Evolutionary conservation across 164 flowering plant species (phyloP), one percentile per base, ranked within the genome.

Genomic region (Tetracentron sinense): DNA sequence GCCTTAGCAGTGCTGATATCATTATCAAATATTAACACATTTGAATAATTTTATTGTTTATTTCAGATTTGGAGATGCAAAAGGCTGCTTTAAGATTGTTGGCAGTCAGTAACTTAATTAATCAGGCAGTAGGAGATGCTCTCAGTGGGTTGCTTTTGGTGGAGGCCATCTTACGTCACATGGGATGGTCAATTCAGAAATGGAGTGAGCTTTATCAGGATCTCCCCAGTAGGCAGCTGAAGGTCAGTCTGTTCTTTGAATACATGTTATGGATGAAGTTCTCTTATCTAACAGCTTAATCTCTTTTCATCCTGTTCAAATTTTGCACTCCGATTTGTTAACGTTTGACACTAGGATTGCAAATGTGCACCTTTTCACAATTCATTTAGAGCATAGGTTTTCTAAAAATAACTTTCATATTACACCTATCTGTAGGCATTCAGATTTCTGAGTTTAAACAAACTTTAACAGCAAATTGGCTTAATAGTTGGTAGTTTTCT

Each of bases 121-220:
- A 94, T 69, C 96, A 94, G 70, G 98, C 98, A 20, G 91, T 86
- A 26, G 98, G 98, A 56, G 97, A 91, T 82, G 96, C 97, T 61
- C 68, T 94, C 69, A 91, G 98, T 75, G 96, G 90, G 22, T 47
- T 90, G 74, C 86, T 94, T 60, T 72, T 91, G 75, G 98, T 87
- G 44, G 98, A 94, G 76, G 88, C 74, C n/a, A 84, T 91, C 74
- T 78, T 94, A 64, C 76, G 57, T 46, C 80, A 89, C 62, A 80
- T 56, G 79, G 81, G 85, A 56, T 91, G 96, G 97, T 82, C 97
- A 59, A 76, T 89, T 28, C 74, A 84, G 23, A 79, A 57, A 68
- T 94, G 99, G 99, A 84, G 51, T 80, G 89, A 79, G 33, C 86
- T 94, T 54, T 91, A 94, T 71, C 74, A 78, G 60, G 99, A 94